These are phyloP conservation scores for Populus hybrid DNA, from an alignment of 441 rosid species.

Conservation along the genomic window DNA sequence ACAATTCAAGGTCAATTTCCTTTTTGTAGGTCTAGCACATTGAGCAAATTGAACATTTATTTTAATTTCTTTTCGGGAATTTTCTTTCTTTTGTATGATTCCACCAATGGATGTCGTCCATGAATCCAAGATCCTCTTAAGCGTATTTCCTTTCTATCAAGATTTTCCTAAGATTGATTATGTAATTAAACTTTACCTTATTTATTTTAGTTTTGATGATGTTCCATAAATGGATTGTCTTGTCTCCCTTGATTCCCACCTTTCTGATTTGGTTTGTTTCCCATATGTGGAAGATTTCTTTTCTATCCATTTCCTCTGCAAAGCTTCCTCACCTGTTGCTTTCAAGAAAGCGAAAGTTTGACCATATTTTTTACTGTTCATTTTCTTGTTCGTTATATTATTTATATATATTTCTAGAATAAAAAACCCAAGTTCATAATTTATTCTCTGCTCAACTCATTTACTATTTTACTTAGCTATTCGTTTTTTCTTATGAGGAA, in stretches of 20 bases:
- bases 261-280: slow-evolving; percentile 57
- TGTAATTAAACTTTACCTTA: not conserved
- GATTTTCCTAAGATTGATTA: not conserved
- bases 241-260: slow-evolving; percentile 45
- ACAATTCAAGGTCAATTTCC: not conserved
- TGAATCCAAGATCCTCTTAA: slow-evolving; percentile 13
- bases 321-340: slow-evolving; percentile 69
- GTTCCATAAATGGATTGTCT: slow-evolving; percentile 26
- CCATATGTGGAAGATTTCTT: slow-evolving; percentile 53
- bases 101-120: not conserved
- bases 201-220: slow-evolving; percentile 1
- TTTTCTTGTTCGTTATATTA: slow-evolving; percentile 17
- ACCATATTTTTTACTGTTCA: slow-evolving; percentile 35
- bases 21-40: not conserved
- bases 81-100: not conserved
- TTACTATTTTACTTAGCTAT: slow-evolving; percentile 17
- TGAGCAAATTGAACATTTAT: not conserved
- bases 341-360: slow-evolving; percentile 86
- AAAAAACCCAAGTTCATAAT: slow-evolving; percentile 3
- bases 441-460: slow-evolving; percentile 24
- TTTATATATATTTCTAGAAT: not conserved
- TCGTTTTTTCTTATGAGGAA: not conserved
- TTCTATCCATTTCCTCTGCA: slow-evolving; percentile 52
- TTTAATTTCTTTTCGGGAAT: not conserved
- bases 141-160: not conserved